These are phyloP conservation scores for Picochlorum costavermella DNA, from an alignment of 139 green algal genomes.

Conservation along the genomic window DNA sequence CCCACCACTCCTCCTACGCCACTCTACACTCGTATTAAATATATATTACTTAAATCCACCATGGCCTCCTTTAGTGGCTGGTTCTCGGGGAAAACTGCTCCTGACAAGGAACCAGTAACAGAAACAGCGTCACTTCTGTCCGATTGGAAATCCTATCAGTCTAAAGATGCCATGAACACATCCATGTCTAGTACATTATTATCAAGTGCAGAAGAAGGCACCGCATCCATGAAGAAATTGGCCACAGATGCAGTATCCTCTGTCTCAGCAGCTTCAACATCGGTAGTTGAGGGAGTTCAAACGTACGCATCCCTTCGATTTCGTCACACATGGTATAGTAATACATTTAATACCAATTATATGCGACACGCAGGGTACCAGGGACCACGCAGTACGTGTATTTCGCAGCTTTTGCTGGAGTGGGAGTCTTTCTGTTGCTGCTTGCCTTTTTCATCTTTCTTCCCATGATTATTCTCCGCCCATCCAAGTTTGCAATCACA, in stretches of 20 bases:
- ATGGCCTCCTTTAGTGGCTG: constrained; percentile 24
- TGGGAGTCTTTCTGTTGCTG: constrained; percentile 64
- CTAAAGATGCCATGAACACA: neutral
- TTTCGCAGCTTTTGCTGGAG: constrained; percentile 52
- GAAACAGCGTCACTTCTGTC: constrained; percentile 24
- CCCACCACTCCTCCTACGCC: too few relatives aligned
- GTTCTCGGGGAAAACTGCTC: constrained; percentile 11
- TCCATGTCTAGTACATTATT: constrained; percentile 15
- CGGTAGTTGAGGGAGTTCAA: constrained; percentile 4
- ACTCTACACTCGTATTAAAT: too few relatives aligned
- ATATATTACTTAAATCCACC: neutral
- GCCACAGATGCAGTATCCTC: constrained; percentile 1
- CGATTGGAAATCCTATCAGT: constrained; percentile 43
- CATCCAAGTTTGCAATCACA: constrained; percentile 90
- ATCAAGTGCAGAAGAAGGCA: constrained; percentile 29
- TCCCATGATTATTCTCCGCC: constrained; percentile 77
- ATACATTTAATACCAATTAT: neutral
- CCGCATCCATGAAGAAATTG: neutral
- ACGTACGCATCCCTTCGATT: neutral
- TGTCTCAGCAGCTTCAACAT: constrained; percentile 1
- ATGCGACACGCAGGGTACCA: constrained; percentile 20
- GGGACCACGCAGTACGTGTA: constrained; percentile 40
- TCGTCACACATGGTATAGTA: neutral
- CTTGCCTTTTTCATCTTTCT: constrained; percentile 86
- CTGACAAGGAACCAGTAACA: constrained; percentile 18